phyloP scores from a whole-genome alignment of 2,329 filamentous ascomycete genomes.

The Penicillium sp. region DNA sequence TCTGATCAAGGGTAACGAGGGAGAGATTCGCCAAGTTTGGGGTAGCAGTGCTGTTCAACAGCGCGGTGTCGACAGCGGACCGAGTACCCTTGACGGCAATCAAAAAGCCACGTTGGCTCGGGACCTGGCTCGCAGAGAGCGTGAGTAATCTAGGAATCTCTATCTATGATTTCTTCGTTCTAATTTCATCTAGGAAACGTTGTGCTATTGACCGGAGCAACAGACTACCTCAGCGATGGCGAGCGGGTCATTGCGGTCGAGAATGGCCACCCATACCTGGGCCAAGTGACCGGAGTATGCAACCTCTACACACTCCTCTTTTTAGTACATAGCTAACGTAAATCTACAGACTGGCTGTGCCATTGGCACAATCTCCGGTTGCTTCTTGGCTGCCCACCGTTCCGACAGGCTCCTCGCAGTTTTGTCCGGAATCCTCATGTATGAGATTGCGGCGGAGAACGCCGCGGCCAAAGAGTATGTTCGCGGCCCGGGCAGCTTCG shows the following conservation, averaged over 20 bases:
- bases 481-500: slow-evolving; percentile 73
- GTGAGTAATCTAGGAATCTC: slow-evolving; percentile 22
- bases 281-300: slow-evolving; percentile 40
- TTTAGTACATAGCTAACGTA: not conserved
- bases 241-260: slow-evolving; percentile 55
- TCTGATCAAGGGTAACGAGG: slow-evolving; percentile 89
- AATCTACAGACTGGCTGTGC: slow-evolving; percentile 61
- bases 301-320: not conserved
- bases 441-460: slow-evolving; percentile 67
- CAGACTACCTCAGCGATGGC: slow-evolving; percentile 72
- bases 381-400: slow-evolving; percentile 57
- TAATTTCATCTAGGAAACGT: slow-evolving; percentile 44
- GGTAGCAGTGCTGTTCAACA: slow-evolving; percentile 55
- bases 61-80: slow-evolving; percentile 71
- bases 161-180: not conserved
- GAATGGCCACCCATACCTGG: slow-evolving; percentile 61
- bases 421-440: slow-evolving; percentile 65
- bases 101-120: slow-evolving; percentile 57
- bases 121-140: slow-evolving; percentile 58
- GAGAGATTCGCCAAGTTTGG: slow-evolving; percentile 68
- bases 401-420: slow-evolving; percentile 63
- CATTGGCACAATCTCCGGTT: slow-evolving; percentile 70
- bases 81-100: slow-evolving; percentile 44
- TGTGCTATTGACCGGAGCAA: slow-evolving; percentile 71
- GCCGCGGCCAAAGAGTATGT: slow-evolving; percentile 54